phyloP scores from a whole-genome alignment of 2,329 filamentous ascomycete species.

The Pseudocercospora vitis region DNA sequence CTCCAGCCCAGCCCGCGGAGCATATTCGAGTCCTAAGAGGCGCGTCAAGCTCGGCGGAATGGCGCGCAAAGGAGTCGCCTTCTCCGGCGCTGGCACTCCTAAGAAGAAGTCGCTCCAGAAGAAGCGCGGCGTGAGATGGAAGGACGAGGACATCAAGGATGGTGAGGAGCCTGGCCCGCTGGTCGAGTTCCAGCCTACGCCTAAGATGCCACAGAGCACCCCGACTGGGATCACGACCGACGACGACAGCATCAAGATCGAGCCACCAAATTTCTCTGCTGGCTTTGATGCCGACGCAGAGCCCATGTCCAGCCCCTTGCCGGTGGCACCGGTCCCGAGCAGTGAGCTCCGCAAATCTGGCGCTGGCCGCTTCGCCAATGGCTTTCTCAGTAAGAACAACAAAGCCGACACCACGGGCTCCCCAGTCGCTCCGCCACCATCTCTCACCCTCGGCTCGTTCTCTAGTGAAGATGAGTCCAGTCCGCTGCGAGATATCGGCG shows the following conservation, averaged over 20 bases:
- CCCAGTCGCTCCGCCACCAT: slow-evolving; percentile 42
- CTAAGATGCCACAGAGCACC: slow-evolving; percentile 64
- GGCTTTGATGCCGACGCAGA: slow-evolving; percentile 46
- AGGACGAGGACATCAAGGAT: slow-evolving; percentile 84
- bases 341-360: slow-evolving; percentile 55
- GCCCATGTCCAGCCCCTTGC: slow-evolving; percentile 58
- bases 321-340: slow-evolving; percentile 57
- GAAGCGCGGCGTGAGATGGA: slow-evolving; percentile 85
- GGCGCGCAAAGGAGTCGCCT: slow-evolving; percentile 67
- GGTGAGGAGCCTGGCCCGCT: slow-evolving; percentile 71
- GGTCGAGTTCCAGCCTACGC: slow-evolving; percentile 89
- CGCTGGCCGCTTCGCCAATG: slow-evolving; percentile 74
- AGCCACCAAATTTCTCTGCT: slow-evolving; percentile 46
- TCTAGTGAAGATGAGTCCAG: slow-evolving; percentile 58
- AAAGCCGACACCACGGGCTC: slow-evolving; percentile 57
- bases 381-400: slow-evolving; percentile 66
- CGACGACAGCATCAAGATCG: slow-evolving; percentile 11
- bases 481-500: slow-evolving; percentile 48
- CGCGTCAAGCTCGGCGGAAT: slow-evolving; percentile 58
- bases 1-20: slow-evolving; percentile 34
- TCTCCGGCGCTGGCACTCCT: slow-evolving; percentile 65
- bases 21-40: slow-evolving; percentile 77
- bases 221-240: slow-evolving; percentile 38
- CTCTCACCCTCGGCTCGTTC: slow-evolving; percentile 59
- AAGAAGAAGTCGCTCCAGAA: slow-evolving; percentile 68